Conservation (phyloP, 495 filamentous ascomycete species). For the Hypoxylon fragiforme region DNA sequence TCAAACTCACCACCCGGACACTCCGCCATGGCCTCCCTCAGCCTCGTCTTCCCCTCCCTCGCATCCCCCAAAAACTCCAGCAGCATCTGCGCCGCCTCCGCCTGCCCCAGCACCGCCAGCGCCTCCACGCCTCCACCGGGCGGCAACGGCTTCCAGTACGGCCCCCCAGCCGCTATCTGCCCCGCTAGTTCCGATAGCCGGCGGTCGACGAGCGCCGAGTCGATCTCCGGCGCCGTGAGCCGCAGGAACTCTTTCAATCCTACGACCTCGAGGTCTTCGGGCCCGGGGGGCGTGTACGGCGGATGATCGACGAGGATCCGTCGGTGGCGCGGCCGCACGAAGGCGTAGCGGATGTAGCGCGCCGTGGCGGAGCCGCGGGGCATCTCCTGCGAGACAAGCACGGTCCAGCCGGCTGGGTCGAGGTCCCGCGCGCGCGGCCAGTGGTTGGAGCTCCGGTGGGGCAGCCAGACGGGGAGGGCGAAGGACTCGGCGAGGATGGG, state of each 20-base stretch:
- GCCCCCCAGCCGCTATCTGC: conserved; percentile 3
- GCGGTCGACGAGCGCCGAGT: conserved; percentile 20
- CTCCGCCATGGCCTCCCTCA: background rate
- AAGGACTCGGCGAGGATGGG: conserved; percentile 1
- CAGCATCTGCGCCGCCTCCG: background rate
- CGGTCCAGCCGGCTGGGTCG: conserved; percentile 9
- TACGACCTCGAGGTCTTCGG: conserved; percentile 19
- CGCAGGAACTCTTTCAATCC: conserved; percentile 24
- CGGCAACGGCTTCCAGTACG: background rate
- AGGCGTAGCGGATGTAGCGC: background rate
- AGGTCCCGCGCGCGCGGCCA: conserved; percentile 1
- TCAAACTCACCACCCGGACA: no score
- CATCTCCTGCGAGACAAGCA: conserved; percentile 4
- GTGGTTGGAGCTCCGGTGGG: no score
- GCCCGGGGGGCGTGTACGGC: background rate
- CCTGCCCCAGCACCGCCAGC: background rate
- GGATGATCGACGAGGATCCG: background rate
- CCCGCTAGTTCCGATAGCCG: conserved; percentile 13
- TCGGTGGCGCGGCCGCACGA: conserved; percentile 7
- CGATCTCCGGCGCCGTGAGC: conserved; percentile 17
- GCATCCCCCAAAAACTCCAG: background rate
- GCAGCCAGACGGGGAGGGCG: background rate
- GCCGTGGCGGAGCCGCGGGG: background rate
- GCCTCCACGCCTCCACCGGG: background rate
- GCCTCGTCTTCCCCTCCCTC: background rate